Percentiles rank a stretch among this genome's conserved stretches.
These are phyloP conservation scores for Anthracocystis walkeri DNA, from an alignment of 1,284 basidiomycete species.

Conservation along the genomic window DNA sequence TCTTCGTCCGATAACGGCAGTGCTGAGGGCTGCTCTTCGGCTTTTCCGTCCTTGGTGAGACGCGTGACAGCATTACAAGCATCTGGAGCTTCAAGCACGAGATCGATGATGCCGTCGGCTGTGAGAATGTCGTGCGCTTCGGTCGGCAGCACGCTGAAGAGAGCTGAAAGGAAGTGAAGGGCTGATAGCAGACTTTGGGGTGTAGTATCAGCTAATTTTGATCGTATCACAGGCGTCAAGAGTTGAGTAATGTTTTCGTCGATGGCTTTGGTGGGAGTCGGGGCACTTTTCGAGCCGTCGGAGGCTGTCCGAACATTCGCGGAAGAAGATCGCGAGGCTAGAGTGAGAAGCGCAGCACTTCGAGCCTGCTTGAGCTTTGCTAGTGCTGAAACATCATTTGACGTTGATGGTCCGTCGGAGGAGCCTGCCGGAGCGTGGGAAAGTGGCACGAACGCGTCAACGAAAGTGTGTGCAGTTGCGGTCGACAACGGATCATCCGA, in stretches of 20 bases:
- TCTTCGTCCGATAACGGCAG: conserved; percentile 19
- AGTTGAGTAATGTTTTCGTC: conserved; percentile 41
- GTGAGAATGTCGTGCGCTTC: conserved; percentile 42
- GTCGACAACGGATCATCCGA: conserved; percentile 45
- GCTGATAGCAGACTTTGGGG: conserved; percentile 41
- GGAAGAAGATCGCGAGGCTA: conserved; percentile 36
- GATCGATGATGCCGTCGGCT: conserved; percentile 34
- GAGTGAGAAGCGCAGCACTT: conserved; percentile 31
- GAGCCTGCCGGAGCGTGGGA: conserved; percentile 1
- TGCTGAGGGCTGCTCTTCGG: not conserved
- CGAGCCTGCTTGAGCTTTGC: conserved; percentile 25
- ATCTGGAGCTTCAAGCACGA: conserved; percentile 36
- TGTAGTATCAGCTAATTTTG: conserved; percentile 40
- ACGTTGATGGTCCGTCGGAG: conserved; percentile 4
- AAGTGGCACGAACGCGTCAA: conserved; percentile 41
- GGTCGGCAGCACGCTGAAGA: conserved; percentile 30
- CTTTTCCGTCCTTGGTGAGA: not conserved
- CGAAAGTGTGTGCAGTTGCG: conserved; percentile 33
- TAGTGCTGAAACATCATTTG: not conserved
- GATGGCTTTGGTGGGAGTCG: not conserved
- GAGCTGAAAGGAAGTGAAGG: conserved; percentile 35
- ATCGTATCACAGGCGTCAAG: conserved; percentile 37
- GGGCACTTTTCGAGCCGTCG: not conserved
- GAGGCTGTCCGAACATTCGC: conserved; percentile 6
- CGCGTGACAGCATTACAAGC: conserved; percentile 24